phyloP scores from a whole-genome alignment of 768 basidiomycete species.

The Amanita jacksonii region DNA sequence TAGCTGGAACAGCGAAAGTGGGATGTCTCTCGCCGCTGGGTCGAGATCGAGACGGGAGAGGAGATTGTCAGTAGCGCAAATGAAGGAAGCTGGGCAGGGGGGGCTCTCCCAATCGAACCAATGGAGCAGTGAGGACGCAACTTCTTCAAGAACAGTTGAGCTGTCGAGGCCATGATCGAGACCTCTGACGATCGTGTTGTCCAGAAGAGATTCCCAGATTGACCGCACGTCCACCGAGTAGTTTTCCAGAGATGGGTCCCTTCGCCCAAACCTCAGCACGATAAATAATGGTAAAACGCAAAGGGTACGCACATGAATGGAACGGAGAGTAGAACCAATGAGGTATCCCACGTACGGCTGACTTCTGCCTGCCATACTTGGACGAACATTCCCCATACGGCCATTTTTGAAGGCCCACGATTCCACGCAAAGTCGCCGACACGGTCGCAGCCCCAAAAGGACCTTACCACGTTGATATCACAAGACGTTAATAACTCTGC shows the following conservation, averaged over 20 bases:
- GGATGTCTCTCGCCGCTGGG: constrained; percentile 34
- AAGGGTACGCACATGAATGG: constrained; percentile 50
- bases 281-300: constrained; percentile 6
- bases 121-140: constrained; percentile 37
- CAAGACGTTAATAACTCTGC: constrained; percentile 43
- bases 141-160: constrained; percentile 40
- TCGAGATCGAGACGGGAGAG: constrained; percentile 42
- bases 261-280: constrained; percentile 13
- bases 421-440: constrained; percentile 19
- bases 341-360: constrained; percentile 44
- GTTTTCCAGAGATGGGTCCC: constrained; percentile 40
- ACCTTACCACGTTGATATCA: constrained; percentile 34
- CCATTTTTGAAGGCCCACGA: constrained; percentile 31
- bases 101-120: constrained; percentile 23
- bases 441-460: constrained; percentile 41
- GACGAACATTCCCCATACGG: constrained; percentile 49
- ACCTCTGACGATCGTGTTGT: constrained; percentile 41
- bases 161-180: constrained; percentile 53
- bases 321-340: constrained; percentile 41
- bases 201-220: constrained; percentile 52
- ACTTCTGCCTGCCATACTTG: constrained; percentile 43
- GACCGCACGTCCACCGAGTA: constrained; percentile 42
- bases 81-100: constrained; percentile 27
- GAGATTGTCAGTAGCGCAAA: constrained; percentile 53
- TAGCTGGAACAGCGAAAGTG: constrained; percentile 45